Percentiles rank a stretch among this genome's conserved stretches.
These are phyloP conservation scores for Ziziphus jujuba DNA, from an alignment of 306 rosid genomes.

Conservation along the genomic window DNA sequence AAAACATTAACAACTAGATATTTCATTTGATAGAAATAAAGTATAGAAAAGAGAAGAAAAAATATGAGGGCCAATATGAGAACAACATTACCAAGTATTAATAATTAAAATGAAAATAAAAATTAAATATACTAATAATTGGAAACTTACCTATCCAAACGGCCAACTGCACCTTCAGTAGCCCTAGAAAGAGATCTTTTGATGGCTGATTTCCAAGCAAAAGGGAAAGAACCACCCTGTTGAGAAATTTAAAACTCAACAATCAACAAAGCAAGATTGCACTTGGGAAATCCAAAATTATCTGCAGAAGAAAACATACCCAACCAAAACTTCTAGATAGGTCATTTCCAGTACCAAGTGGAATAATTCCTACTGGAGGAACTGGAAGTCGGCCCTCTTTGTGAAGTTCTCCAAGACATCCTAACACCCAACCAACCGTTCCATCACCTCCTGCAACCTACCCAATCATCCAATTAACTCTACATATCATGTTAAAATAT, in stretches of 20 bases:
- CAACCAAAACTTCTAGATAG: slow-evolving; percentile 90
- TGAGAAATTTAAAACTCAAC: slow-evolving; percentile 27
- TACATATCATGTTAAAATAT: no score
- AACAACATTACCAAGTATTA: no score
- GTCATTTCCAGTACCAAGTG: slow-evolving; percentile 98
- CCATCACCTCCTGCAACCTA: slow-evolving; percentile 99
- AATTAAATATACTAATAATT: not conserved
- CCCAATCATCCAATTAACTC: slow-evolving; percentile 31
- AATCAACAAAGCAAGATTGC: slow-evolving; percentile 30
- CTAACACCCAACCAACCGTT: slow-evolving; percentile 97
- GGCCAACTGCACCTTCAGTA: slow-evolving; percentile 49
- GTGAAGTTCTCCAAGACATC: slow-evolving; percentile 73
- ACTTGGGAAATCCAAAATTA: slow-evolving; percentile 17
- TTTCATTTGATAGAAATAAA: no score
- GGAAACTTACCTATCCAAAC: slow-evolving; percentile 69
- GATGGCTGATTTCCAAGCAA: slow-evolving; percentile 83
- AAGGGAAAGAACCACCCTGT: slow-evolving; percentile 99
- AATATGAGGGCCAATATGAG: not conserved
- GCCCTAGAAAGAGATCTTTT: slow-evolving; percentile 71
- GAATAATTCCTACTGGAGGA: slow-evolving; percentile 88
- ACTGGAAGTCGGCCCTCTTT: slow-evolving; percentile 53
- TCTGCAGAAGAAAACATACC: slow-evolving; percentile 54
- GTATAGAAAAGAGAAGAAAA: no score
- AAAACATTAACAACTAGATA: no score
- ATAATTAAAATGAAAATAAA: no score